These are phyloP conservation scores for Ceratobasidium sp. DNA, from an alignment of 1,284 basidiomycete genomes.

Conservation along the genomic window DNA sequence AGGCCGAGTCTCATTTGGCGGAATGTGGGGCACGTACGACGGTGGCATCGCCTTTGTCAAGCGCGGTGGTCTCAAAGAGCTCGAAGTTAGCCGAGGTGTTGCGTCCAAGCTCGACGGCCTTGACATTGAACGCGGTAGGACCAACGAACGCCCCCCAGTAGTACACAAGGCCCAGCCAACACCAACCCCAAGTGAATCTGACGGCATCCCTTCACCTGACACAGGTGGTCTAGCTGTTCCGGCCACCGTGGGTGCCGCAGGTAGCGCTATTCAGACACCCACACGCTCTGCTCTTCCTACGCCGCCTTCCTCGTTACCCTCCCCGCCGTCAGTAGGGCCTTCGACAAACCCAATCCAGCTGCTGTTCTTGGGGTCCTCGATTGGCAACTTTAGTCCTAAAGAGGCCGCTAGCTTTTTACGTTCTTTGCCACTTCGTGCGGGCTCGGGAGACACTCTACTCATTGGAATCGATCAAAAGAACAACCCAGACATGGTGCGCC, in stretches of 20 bases:
- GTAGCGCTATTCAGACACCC: slow-evolving; percentile 11
- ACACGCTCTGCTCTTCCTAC: slow-evolving; percentile 35
- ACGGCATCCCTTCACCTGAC: neutral
- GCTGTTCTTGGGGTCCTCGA: slow-evolving; percentile 92
- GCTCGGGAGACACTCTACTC: slow-evolving; percentile 61
- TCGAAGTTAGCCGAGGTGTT: slow-evolving; percentile 18
- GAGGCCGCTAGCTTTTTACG: slow-evolving; percentile 81
- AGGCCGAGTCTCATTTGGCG: slow-evolving; percentile 79
- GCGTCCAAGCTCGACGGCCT: slow-evolving; percentile 17
- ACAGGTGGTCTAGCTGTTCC: slow-evolving; percentile 7
- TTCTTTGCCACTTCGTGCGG: slow-evolving; percentile 77
- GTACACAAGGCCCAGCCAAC: slow-evolving; percentile 32
- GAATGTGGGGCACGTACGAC: slow-evolving; percentile 91
- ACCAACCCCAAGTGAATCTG: slow-evolving; percentile 30
- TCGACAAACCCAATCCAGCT: slow-evolving; percentile 66
- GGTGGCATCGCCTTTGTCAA: slow-evolving; percentile 70
- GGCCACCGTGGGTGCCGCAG: neutral
- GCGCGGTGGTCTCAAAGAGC: slow-evolving; percentile 55
- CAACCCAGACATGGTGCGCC: slow-evolving; percentile 70
- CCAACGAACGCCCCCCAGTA: neutral
- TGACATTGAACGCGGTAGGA: slow-evolving; percentile 14
- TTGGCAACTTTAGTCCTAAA: slow-evolving; percentile 90
- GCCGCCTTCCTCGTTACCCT: slow-evolving; percentile 42
- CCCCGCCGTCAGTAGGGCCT: slow-evolving; percentile 26
- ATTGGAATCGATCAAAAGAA: slow-evolving; percentile 84